Percentiles rank a stretch among this genome's conserved stretches.
Conservation (phyloP, 2,329 filamentous ascomycete genomes). For the Byssochlamys sp. region DNA sequence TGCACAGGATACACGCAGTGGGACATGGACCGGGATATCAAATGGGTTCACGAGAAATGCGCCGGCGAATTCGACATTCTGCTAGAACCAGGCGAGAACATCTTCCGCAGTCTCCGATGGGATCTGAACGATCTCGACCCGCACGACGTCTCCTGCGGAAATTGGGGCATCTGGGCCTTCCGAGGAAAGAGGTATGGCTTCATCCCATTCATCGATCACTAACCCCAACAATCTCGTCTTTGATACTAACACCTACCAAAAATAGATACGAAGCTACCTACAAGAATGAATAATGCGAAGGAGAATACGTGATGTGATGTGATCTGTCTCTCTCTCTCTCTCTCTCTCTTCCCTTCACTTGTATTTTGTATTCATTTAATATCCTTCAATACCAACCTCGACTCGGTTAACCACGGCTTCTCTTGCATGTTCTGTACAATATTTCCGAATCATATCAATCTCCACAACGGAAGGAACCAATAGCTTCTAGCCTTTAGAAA, state of each 20-base stretch:
- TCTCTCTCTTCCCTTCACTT: neutral
- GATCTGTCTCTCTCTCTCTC: neutral
- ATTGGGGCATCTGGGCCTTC: slow-evolving; percentile 96
- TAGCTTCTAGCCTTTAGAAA: neutral
- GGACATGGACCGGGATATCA: slow-evolving; percentile 86
- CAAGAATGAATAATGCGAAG: slow-evolving; percentile 15
- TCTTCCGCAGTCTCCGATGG: slow-evolving; percentile 88
- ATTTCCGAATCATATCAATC: neutral
- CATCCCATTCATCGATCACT: neutral
- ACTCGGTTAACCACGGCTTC: neutral
- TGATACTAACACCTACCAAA: neutral
- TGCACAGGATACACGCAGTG: slow-evolving; percentile 92
- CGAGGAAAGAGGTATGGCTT: slow-evolving; percentile 79
- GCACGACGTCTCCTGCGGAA: slow-evolving; percentile 86
- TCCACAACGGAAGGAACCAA: neutral
- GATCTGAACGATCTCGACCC: slow-evolving; percentile 93
- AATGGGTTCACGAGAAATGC: slow-evolving; percentile 78
- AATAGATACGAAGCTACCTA: slow-evolving; percentile 32
- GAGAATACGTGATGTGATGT: slow-evolving; percentile 3
- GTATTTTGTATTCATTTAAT: neutral
- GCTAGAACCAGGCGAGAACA: slow-evolving; percentile 85
- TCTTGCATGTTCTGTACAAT: neutral
- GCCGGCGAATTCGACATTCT: slow-evolving; percentile 85
- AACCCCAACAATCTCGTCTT: neutral
- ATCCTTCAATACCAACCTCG: neutral